A percentile compares a stretch with the other conserved stretches of the same genome.
Evolutionary conservation across 192 early-diverging fungal genomes (phyloP).

Genomic region (Blastocladiella britannica): DNA sequence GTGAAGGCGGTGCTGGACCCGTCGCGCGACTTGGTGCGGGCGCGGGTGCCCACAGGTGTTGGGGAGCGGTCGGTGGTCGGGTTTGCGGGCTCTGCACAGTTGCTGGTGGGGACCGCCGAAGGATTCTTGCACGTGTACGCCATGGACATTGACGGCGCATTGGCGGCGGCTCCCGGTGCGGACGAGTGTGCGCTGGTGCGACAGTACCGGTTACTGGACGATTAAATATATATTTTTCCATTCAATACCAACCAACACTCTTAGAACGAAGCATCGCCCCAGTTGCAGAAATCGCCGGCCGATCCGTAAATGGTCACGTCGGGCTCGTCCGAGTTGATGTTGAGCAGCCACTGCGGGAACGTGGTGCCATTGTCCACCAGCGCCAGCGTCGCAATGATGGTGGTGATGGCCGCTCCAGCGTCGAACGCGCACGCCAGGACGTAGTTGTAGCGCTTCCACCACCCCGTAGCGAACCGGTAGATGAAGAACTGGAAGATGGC

Average conservation of each 20-base stretch:
- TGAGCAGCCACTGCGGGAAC: background rate
- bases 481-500: constrained; percentile 7
- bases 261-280: too few relatives aligned
- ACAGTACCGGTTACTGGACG: constrained; percentile 36
- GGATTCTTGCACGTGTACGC: constrained; percentile 81
- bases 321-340: too few relatives aligned
- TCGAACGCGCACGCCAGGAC: constrained; percentile 42
- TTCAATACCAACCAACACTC: too few relatives aligned
- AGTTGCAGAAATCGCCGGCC: too few relatives aligned
- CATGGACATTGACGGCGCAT: constrained; percentile 67
- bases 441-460: constrained; percentile 50
- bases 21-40: constrained; percentile 76
- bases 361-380: background rate
- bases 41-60: constrained; percentile 61
- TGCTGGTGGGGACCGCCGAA: constrained; percentile 76
- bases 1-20: constrained; percentile 89
- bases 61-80: constrained; percentile 45
- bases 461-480: constrained; percentile 6
- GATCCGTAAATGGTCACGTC: too few relatives aligned
- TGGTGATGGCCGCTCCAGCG: constrained; percentile 25
- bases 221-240: too few relatives aligned
- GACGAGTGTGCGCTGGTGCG: constrained; percentile 69
- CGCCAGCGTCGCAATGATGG: constrained; percentile 18
- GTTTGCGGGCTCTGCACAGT: constrained; percentile 38
- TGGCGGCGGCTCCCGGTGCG: too few relatives aligned